These are phyloP conservation scores for Sisymbrium altissimum DNA, from an alignment of 345 rosid species.

Conservation along the genomic window DNA sequence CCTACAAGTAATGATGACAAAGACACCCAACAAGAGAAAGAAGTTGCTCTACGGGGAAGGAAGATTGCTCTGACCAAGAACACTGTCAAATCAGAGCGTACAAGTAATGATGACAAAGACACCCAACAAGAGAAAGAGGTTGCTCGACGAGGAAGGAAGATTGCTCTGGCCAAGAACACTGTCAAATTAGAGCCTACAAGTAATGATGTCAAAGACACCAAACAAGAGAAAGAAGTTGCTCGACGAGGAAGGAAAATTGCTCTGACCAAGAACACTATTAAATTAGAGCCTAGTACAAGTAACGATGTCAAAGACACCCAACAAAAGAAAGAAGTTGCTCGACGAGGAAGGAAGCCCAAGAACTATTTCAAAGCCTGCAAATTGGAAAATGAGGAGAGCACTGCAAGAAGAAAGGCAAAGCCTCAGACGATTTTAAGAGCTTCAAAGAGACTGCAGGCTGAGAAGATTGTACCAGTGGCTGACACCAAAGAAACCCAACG, in stretches of 20 bases:
- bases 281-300: not conserved
- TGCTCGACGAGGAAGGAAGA: not conserved
- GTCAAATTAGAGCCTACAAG: not conserved
- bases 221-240: slow-evolving; percentile 1
- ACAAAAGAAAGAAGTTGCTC: slow-evolving; percentile 3
- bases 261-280: not conserved
- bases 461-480: not conserved
- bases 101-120: not conserved
- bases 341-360: slow-evolving; percentile 11
- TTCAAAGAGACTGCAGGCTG: slow-evolving; percentile 17
- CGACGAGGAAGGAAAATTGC: not conserved
- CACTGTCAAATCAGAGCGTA: not conserved
- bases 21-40: not conserved
- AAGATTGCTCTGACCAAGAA: not conserved
- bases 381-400: not conserved
- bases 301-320: not conserved
- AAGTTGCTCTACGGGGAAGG: not conserved
- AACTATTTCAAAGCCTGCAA: not conserved
- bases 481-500: not conserved
- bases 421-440: slow-evolving; percentile 8
- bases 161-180: not conserved
- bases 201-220: not conserved
- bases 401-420: not conserved
- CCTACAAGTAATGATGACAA: not conserved
- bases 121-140: not conserved